These are phyloP conservation scores for Tricholoma sp. DNA, from an alignment of 768 basidiomycete species.

Conservation along the genomic window DNA sequence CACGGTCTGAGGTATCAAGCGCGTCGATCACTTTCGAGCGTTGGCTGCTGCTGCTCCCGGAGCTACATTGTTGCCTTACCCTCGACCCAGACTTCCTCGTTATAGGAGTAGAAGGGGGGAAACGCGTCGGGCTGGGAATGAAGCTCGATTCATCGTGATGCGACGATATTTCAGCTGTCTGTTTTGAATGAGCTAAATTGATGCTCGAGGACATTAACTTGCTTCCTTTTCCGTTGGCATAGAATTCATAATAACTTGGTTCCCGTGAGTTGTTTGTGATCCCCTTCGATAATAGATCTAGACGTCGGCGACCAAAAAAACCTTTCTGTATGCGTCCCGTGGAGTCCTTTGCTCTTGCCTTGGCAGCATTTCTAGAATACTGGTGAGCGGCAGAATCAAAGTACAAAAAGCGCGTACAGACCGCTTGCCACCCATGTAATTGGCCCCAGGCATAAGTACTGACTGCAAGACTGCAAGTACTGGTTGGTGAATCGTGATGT, in stretches of 20 bases:
- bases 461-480: too few relatives aligned
- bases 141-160: not conserved
- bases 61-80: slow-evolving; percentile 11
- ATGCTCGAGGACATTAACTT: slow-evolving; percentile 9
- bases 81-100: slow-evolving; percentile 1
- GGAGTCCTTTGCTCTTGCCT: slow-evolving; percentile 52
- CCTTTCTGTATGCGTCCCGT: slow-evolving; percentile 50
- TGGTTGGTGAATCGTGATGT: too few relatives aligned
- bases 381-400: not conserved
- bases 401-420: slow-evolving; percentile 13
- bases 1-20: slow-evolving; percentile 41
- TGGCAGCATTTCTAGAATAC: slow-evolving; percentile 47
- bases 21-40: slow-evolving; percentile 34
- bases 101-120: slow-evolving; percentile 19
- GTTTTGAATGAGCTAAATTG: slow-evolving; percentile 17
- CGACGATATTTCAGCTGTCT: not conserved
- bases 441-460: slow-evolving; percentile 62
- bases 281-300: slow-evolving; percentile 46
- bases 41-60: slow-evolving; percentile 10
- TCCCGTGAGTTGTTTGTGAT: slow-evolving; percentile 17
- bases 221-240: not conserved
- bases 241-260: not conserved
- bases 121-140: slow-evolving; percentile 23
- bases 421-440: slow-evolving; percentile 77
- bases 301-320: slow-evolving; percentile 57